Percentiles rank a stretch among this genome's conserved stretches.
phyloP scores from a whole-genome alignment of 1,139 yeast species.

The Debaryomyces udenii region DNA sequence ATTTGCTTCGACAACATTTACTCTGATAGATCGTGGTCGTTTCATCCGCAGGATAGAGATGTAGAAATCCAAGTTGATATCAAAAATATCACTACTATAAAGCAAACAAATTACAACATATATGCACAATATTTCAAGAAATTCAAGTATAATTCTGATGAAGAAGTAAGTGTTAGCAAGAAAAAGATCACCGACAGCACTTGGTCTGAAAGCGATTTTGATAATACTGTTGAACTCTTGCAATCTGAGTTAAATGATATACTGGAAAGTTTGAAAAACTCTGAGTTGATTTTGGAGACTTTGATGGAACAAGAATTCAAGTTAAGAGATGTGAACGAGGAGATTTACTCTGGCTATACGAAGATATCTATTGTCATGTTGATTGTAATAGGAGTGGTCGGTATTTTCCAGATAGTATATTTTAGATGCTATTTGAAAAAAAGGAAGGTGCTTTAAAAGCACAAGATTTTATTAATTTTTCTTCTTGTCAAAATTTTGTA shows the following conservation, averaged over 20 bases:
- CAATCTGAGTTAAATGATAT: conserved; percentile 37
- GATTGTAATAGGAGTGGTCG: conserved; percentile 31
- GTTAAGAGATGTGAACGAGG: conserved; percentile 45
- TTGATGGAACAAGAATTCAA: conserved; percentile 38
- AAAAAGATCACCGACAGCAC: conserved; percentile 22
- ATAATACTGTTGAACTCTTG: conserved; percentile 30
- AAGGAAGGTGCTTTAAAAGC: conserved; percentile 26
- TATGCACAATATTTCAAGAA: conserved; percentile 40
- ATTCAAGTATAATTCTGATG: conserved; percentile 14
- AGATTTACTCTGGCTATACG: conserved; percentile 39
- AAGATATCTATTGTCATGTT: conserved; percentile 30
- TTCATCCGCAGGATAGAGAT: conserved; percentile 35
- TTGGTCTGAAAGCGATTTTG: conserved; percentile 31
- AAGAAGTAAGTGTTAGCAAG: conserved; percentile 3
- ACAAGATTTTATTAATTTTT: background rate
- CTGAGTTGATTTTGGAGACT: conserved; percentile 30
- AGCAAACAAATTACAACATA: conserved; percentile 39
- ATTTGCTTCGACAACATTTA: conserved; percentile 50
- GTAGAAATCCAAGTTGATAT: conserved; percentile 40
- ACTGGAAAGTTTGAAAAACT: conserved; percentile 30
- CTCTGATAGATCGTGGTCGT: conserved; percentile 49
- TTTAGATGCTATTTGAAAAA: conserved; percentile 32
- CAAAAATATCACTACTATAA: conserved; percentile 36
- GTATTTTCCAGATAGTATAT: conserved; percentile 34
- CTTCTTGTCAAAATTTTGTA: background rate